phyloP scores from a whole-genome alignment of 225 moss, liverwort and hornwort species.

The Anthoceros angustus region DNA sequence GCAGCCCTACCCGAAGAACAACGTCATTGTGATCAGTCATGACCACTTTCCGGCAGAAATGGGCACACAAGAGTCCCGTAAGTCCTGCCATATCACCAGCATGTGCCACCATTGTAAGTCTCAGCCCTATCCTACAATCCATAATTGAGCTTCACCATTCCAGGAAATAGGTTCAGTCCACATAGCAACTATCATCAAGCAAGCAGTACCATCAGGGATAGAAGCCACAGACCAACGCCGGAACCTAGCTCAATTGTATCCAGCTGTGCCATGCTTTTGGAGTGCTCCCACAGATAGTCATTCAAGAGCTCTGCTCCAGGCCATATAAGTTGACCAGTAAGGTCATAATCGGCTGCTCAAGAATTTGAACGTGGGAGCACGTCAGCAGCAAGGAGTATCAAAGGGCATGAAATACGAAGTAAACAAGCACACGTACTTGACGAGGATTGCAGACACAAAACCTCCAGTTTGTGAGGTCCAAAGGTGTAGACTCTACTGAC shows the following conservation, averaged over 20 bases:
- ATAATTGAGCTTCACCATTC: not conserved
- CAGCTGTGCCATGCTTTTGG: slow-evolving; percentile 19
- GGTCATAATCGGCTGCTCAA: slow-evolving; percentile 74
- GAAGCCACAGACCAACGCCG: slow-evolving; percentile 49
- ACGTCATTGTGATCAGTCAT: slow-evolving; percentile 85
- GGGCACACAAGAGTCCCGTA: slow-evolving; percentile 68
- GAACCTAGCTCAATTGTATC: slow-evolving; percentile 78
- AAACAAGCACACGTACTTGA: slow-evolving; percentile 10
- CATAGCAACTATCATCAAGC: not conserved
- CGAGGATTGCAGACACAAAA: slow-evolving; percentile 27
- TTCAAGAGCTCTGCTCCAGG: slow-evolving; percentile 74
- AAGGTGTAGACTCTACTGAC: not conserved
- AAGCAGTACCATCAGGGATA: not conserved
- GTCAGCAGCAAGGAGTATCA: not conserved
- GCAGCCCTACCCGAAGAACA: slow-evolving; percentile 46
- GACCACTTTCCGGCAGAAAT: slow-evolving; percentile 60
- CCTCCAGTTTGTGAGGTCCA: slow-evolving; percentile 17
- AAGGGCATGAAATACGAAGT: not conserved
- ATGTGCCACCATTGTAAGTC: not conserved
- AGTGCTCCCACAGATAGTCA: slow-evolving; percentile 39
- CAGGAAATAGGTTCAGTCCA: not conserved
- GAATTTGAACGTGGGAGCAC: slow-evolving; percentile 4
- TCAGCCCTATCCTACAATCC: not conserved
- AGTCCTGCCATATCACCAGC: slow-evolving; percentile 45
- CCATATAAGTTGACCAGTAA: slow-evolving; percentile 91